These are phyloP conservation scores for Astragalus membranaceus DNA, from an alignment of 306 rosid genomes.

Conservation along the genomic window DNA sequence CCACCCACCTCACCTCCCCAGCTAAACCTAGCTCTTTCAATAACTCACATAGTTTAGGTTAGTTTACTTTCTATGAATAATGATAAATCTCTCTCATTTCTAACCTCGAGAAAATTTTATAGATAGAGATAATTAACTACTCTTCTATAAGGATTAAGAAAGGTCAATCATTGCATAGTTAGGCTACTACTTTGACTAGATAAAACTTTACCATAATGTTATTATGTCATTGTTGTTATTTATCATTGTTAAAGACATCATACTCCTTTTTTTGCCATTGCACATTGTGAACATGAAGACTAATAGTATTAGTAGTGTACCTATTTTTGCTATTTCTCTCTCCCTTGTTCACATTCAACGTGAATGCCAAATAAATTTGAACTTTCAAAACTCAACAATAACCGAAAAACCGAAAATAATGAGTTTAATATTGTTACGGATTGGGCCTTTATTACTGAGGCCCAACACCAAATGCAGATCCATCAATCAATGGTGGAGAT, in stretches of 20 bases:
- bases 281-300: constrained; percentile 34
- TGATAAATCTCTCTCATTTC: not conserved
- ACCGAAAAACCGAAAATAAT: not conserved
- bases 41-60: not conserved
- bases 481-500: too few relatives aligned
- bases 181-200: constrained; percentile 12
- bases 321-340: constrained; percentile 18
- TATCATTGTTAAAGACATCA: constrained; percentile 36
- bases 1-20: not conserved
- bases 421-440: too few relatives aligned
- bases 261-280: constrained; percentile 16
- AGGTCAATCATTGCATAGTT: constrained; percentile 24
- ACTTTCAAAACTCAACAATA: constrained; percentile 23
- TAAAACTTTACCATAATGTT: constrained; percentile 22
- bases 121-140: constrained; percentile 15
- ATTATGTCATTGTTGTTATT: constrained; percentile 18
- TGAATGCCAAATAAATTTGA: not conserved
- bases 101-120: constrained; percentile 16
- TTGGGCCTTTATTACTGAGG: too few relatives aligned
- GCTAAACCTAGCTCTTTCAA: not conserved
- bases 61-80: not conserved
- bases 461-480: too few relatives aligned
- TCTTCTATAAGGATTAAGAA: not conserved
- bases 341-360: constrained; percentile 5
- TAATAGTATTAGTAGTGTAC: not conserved